Base-by-base conservation (phyloP, 768 basidiomycete species). In the Hericium coralloides region DNA sequence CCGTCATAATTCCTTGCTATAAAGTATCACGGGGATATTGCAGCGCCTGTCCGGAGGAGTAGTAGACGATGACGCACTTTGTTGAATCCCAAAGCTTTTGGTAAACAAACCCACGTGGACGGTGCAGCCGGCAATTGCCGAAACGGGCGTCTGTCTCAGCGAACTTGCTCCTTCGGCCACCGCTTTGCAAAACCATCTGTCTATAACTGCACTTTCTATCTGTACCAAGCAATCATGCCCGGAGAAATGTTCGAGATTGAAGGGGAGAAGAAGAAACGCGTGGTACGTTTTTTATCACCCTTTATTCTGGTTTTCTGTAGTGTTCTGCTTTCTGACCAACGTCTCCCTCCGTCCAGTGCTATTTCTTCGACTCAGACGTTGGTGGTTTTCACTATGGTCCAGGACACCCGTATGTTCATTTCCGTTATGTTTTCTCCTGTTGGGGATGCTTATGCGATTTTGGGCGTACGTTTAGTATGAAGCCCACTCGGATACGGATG, bases 381-480 rank as follows among this genome's bases (percentile, higher is more conserved):
- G 95, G 97, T 22, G 95, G 97, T 53, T 99, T 98, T 69, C 97
- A 98, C 71, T 95, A 97, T 85, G 94, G 94, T n/a, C 92, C 88
- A 57, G 95, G 93, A 6, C 94, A 98, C 70, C 92, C 94, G 86
- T 91, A 72, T 65, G 83, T 23, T 4, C 12, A 17, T 25, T 18
- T 41, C 56, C 45, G 62, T 4, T 20, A 20, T 55, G 56, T 53
- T 25, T 60, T 31, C 56, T n/a, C 55, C 59, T 41, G 45, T 53
- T 48, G 38, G 50, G 58, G 31, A 31, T 31, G 31, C 6, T 31
- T 62, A 56, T 14, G 55, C 61, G 63, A 60, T 64, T 51, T 52
- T 59, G n/a, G 65, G 38, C 48, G 17, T 38, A 12, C 48, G 18
- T 36, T 47, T 37, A 93, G 91, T 38, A 97, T 97, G 94, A 95